These are phyloP conservation scores for Acrodontium crateriforme DNA, from an alignment of 2,329 filamentous ascomycete genomes.

Conservation along the genomic window DNA sequence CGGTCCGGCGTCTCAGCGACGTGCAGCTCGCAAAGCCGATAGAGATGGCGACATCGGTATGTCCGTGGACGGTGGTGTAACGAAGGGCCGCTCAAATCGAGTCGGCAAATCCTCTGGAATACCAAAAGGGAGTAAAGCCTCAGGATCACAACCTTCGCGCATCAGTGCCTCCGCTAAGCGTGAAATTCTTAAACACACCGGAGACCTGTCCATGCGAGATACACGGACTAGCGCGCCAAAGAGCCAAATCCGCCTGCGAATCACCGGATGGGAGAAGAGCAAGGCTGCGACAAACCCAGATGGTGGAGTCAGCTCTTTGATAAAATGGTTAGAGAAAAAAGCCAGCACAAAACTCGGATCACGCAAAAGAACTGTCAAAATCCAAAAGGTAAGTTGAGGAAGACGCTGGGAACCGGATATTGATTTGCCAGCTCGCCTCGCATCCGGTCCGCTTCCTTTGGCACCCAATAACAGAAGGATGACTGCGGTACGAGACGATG, in stretches of 20 bases:
- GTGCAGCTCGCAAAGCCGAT: too few species aligned
- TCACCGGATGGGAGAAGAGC: conserved; percentile 29
- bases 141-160: too few species aligned
- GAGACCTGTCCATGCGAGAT: conserved; percentile 17
- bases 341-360: conserved; percentile 20
- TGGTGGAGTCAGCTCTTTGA: conserved; percentile 23
- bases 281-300: conserved; percentile 22
- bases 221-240: conserved; percentile 3
- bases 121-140: too few species aligned
- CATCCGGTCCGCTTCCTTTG: conserved; percentile 18
- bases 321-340: conserved; percentile 28
- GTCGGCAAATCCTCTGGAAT: too few species aligned
- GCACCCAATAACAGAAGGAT: conserved; percentile 18
- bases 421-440: conserved; percentile 5
- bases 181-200: conserved; percentile 17
- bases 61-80: too few species aligned
- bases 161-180: conserved; percentile 14
- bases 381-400: conserved; percentile 24
- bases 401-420: conserved; percentile 5
- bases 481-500: conserved; percentile 12
- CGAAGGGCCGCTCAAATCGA: too few species aligned
- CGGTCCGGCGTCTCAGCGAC: too few species aligned
- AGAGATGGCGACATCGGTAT: too few species aligned
- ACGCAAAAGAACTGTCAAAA: conserved; percentile 19
- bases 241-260: conserved; percentile 22